These are phyloP conservation scores for Dysphania ambrosioides DNA, from an alignment of 148 eudicot genomes.

Conservation along the genomic window DNA sequence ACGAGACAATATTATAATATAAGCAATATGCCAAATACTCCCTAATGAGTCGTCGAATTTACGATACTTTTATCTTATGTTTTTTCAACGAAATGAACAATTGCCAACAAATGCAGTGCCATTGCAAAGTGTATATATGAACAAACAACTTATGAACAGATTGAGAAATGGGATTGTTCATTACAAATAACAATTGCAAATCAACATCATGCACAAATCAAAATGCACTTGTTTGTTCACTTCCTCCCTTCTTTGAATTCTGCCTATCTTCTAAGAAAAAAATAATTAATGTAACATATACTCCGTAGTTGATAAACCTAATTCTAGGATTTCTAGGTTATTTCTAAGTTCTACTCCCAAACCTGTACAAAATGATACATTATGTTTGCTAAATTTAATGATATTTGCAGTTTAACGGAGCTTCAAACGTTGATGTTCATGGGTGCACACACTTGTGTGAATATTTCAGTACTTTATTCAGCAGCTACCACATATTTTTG, in stretches of 20 bases:
- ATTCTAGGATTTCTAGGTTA: background rate
- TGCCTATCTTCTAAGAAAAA: background rate
- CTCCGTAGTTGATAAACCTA: background rate
- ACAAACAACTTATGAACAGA: background rate
- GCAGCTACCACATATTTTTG: conserved; percentile 21
- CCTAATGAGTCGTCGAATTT: too few species aligned
- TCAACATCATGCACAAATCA: background rate
- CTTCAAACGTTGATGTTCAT: background rate
- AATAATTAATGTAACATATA: background rate
- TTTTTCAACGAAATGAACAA: too few species aligned
- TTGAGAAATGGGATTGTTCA: background rate
- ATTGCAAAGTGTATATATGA: too few species aligned
- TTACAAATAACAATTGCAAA: background rate
- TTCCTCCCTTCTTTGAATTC: background rate
- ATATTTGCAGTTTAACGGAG: background rate
- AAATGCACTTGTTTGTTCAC: background rate
- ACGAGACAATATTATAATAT: too few species aligned
- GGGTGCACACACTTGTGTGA: conserved; percentile 1
- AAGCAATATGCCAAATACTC: too few species aligned
- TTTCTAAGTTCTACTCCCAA: background rate
- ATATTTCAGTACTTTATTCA: background rate
- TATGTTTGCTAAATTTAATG: background rate
- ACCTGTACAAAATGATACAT: background rate
- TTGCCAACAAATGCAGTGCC: too few species aligned
- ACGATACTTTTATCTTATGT: too few species aligned